phyloP scores from a whole-genome alignment of 805 yeast species.

The Hanseniaspora osmophila region DNA sequence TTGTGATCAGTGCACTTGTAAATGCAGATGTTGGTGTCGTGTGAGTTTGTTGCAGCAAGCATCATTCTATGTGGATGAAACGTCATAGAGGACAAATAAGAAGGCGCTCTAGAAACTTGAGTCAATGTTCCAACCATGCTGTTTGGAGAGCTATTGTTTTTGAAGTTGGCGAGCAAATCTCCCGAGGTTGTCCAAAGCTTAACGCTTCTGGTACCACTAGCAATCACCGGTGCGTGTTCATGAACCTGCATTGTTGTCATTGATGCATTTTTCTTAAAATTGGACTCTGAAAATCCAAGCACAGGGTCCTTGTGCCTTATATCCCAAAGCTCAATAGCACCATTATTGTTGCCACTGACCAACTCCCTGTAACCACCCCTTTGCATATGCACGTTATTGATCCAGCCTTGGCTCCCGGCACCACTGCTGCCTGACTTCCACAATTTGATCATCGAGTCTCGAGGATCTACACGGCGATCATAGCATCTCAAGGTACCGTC shows the following conservation, averaged over 20 bases:
- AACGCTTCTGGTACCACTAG: constrained; percentile 70
- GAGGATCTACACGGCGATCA: constrained; percentile 72
- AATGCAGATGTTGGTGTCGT: constrained; percentile 56
- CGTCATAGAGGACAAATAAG: constrained; percentile 49
- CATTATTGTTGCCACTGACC: constrained; percentile 71
- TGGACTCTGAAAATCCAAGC: constrained; percentile 29
- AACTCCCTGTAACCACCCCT: constrained; percentile 90
- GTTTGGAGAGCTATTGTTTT: constrained; percentile 26
- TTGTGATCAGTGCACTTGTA: constrained; percentile 34
- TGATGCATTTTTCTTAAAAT: constrained; percentile 10
- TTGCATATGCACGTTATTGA: constrained; percentile 82
- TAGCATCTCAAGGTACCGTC: constrained; percentile 83
- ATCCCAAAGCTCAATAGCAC: constrained; percentile 82
- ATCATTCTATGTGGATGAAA: constrained; percentile 94
- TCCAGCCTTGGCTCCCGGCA: constrained; percentile 31
- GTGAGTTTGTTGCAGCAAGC: constrained; percentile 72
- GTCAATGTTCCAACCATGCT: constrained; percentile 15
- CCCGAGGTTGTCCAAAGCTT: constrained; percentile 82
- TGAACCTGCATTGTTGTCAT: constrained; percentile 68
- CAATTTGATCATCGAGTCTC: constrained; percentile 71
- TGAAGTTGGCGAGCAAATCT: constrained; percentile 48
- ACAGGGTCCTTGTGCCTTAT: constrained; percentile 65
- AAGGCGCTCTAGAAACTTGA: constrained; percentile 17
- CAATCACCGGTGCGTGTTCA: constrained; percentile 92
- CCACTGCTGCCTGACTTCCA: constrained; percentile 43